Base-by-base conservation (phyloP, 805 yeast genomes). In the Saccharomycopsis lassenensis region DNA sequence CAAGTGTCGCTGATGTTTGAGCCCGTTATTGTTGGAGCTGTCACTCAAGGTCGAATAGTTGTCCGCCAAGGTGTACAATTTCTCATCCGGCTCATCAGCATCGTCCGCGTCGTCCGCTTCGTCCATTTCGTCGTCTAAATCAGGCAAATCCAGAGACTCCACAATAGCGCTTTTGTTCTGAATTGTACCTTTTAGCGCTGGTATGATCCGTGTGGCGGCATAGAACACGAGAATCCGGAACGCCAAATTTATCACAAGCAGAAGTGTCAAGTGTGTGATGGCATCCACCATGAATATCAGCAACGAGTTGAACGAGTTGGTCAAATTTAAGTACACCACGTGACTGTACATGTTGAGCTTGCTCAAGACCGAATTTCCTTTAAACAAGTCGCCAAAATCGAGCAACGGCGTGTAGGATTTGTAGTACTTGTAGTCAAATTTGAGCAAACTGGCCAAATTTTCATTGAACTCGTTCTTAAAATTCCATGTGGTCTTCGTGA, bases 171-270 rank as follows among this genome's bases (percentile, higher is more conserved):
- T 16, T 29, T 10, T 20, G 37, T 21, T 26, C 11, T 15, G 38
- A 23, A 3, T n/a, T 20, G 12, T 21, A 25, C 14, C 22, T 12
- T 14, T 31, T 12, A 5, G 31, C 7, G 78, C 74, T 2, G 98
- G 98, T 15, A 91, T 84, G 43, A 91, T 86, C 52, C 94, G 79
- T 11, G 96, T 83, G 2, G 97, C 95, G 1, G 95, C 85, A 52
- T 76, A 77, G 50, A 89, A 85, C 7, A 87, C 94, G 4, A 82
- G 68, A 15, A 89, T 74, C 48, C 98, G 69, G 52, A 83, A 89
- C 2, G 86, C 83, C 49, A 91, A 62, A 47, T 86, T 86, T 18
- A 86, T 65, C 19, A 84, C 60, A 17, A 91, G 77, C 5, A 94
- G 82, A 6, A 94, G 74, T 0, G 94, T 79, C 36, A 86, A 62